These are phyloP conservation scores for Botrytis fabae DNA, from an alignment of 2,329 filamentous ascomycete genomes.

Conservation along the genomic window DNA sequence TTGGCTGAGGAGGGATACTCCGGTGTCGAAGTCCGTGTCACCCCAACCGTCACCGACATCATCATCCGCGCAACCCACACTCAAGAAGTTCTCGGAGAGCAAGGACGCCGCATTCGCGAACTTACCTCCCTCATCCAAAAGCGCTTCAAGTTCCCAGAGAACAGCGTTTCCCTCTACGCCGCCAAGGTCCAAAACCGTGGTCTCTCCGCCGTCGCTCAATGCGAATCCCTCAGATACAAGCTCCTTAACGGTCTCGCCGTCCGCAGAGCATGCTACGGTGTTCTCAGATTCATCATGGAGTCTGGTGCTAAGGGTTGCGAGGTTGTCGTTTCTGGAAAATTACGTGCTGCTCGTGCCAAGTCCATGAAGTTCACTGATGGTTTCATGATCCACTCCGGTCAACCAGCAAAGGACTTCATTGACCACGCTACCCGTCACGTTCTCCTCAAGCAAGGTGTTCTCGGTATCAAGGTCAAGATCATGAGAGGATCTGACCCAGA, in stretches of 20 bases:
- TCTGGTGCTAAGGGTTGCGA: conserved; percentile 99
- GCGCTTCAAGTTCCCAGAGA: conserved; percentile 99
- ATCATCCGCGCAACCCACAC: conserved; percentile 99
- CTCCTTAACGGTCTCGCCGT: conserved; percentile 99
- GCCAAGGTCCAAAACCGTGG: conserved; percentile 99
- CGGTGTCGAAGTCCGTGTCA: conserved; percentile 99
- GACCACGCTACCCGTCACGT: conserved; percentile 98
- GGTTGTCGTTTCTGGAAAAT: conserved; percentile 98
- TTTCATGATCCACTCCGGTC: conserved; percentile 99
- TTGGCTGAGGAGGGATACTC: conserved; percentile 99
- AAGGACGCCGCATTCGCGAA: conserved; percentile 99
- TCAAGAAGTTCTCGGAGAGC: conserved; percentile 99
- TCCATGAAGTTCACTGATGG: conserved; percentile 99
- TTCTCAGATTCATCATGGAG: conserved; percentile 99
- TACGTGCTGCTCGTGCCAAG: conserved; percentile 98
- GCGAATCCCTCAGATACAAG: conserved; percentile 99
- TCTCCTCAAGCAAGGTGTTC: conserved; percentile 98
- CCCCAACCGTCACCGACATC: conserved; percentile 87
- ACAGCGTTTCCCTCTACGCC: conserved; percentile 99
- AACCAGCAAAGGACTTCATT: conserved; percentile 99
- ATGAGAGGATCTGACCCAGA: conserved; percentile 99
- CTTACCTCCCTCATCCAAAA: conserved; percentile 99
- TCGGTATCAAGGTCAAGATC: conserved; percentile 99
- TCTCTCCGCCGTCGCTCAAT: conserved; percentile 99
- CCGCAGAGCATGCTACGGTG: conserved; percentile 98